Evolutionary conservation across 148 eudicot species (phyloP).

Genomic region (Rhododendron simsii): DNA sequence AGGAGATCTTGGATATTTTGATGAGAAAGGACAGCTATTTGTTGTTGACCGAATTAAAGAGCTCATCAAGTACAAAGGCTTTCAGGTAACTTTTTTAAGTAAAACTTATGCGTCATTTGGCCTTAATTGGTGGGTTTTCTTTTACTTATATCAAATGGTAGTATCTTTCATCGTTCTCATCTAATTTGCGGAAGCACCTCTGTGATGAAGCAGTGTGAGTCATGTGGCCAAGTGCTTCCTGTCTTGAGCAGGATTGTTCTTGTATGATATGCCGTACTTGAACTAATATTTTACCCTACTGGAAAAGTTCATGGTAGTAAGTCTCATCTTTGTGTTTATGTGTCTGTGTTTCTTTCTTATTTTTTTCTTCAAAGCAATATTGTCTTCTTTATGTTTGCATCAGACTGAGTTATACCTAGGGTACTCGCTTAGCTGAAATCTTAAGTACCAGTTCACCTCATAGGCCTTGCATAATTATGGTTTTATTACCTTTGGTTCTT

Average conservation of each 20-base stretch:
- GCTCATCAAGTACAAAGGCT: constrained; percentile 83
- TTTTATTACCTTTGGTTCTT: neutral
- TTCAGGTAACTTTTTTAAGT: constrained; percentile 40
- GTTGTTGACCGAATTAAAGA: constrained; percentile 87
- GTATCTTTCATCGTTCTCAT: neutral
- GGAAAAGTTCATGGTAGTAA: neutral
- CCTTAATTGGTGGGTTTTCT: neutral
- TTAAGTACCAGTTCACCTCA: neutral
- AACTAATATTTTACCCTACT: neutral
- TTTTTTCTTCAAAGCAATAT: neutral
- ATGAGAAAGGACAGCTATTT: constrained; percentile 64
- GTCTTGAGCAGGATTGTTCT: neutral
- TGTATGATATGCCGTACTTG: neutral
- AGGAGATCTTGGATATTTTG: constrained; percentile 85
- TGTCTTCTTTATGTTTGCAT: neutral
- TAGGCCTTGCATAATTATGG: neutral
- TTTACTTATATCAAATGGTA: neutral
- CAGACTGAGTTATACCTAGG: neutral
- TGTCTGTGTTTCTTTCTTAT: neutral
- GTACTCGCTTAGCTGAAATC: neutral
- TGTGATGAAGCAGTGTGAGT: neutral
- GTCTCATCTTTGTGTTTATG: neutral
- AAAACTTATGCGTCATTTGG: neutral
- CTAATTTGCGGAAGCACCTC: neutral
- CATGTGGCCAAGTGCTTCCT: neutral